Percentiles rank a stretch among this genome's conserved stretches.
Evolutionary conservation across 805 yeast genomes (phyloP).

Genomic region (Candida ulmi): DNA sequence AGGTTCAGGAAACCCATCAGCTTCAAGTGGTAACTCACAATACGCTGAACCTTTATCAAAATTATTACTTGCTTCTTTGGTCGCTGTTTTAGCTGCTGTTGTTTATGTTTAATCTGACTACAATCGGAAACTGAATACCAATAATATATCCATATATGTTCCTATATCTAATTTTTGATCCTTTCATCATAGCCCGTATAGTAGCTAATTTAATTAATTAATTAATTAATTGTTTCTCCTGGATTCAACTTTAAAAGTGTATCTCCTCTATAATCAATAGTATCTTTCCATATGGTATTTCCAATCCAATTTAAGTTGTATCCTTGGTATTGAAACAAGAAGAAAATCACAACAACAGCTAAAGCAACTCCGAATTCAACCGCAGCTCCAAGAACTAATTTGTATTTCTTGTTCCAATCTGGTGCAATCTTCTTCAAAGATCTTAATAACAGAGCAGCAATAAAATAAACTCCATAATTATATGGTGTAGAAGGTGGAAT

Average conservation of each 20-base stretch:
- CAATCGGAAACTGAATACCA: no score
- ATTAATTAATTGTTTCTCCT: slow-evolving; percentile 38
- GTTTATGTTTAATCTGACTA: background rate
- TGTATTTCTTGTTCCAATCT: slow-evolving; percentile 56
- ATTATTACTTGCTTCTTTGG: background rate
- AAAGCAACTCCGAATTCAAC: slow-evolving; percentile 58
- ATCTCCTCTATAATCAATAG: slow-evolving; percentile 28
- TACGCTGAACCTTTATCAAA: slow-evolving; percentile 1
- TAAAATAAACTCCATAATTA: slow-evolving; percentile 52
- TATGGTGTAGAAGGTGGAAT: slow-evolving; percentile 76
- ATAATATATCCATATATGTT: no score
- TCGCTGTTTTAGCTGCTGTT: background rate
- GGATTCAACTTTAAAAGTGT: slow-evolving; percentile 28
- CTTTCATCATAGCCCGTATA: no score
- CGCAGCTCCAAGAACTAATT: slow-evolving; percentile 56
- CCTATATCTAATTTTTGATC: no score
- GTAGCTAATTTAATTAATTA: no score
- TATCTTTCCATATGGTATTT: slow-evolving; percentile 39
- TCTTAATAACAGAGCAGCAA: slow-evolving; percentile 38
- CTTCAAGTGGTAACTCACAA: background rate
- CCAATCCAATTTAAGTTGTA: slow-evolving; percentile 53
- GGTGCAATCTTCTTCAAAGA: slow-evolving; percentile 40
- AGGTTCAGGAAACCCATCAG: no score
- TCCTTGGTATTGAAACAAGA: slow-evolving; percentile 43
- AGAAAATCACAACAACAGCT: slow-evolving; percentile 49